Evolutionary conservation across 345 rosid genomes (phyloP).

Genomic region (Syzygium aqueum): DNA sequence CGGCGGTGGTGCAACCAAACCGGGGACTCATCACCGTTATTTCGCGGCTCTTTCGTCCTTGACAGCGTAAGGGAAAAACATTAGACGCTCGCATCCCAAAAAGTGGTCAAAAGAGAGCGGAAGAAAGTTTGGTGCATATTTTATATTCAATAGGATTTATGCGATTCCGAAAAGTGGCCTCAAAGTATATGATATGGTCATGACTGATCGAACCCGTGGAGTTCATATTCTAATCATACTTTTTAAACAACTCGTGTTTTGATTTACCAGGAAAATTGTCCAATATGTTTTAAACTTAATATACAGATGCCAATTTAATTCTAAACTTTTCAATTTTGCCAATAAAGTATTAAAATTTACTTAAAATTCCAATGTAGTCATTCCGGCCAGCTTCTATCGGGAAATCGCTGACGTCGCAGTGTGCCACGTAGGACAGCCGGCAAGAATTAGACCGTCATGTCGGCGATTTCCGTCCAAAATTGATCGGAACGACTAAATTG

Average conservation of each 20-base stretch:
- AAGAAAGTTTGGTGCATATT: neutral
- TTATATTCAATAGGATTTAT: neutral
- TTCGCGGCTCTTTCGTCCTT: neutral
- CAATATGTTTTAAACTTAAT: rapidly evolving
- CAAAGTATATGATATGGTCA: neutral
- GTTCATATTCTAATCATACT: too few species aligned
- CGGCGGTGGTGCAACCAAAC: neutral
- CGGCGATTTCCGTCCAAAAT: rapidly evolving
- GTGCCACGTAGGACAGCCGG: rapidly evolving
- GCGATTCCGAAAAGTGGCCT: neutral
- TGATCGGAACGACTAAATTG: rapidly evolving
- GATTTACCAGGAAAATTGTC: neutral
- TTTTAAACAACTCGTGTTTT: neutral
- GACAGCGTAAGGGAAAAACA: neutral
- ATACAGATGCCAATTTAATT: rapidly evolving
- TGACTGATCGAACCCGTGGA: neutral
- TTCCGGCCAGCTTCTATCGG: rapidly evolving
- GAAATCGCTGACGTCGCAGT: rapidly evolving
- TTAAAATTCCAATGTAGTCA: neutral
- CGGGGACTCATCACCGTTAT: neutral
- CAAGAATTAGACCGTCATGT: neutral
- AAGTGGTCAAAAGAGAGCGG: neutral
- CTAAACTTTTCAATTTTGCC: neutral
- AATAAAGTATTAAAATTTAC: rapidly evolving
- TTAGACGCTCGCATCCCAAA: neutral